Conservation (phyloP, 257 asterid genomes). For the Solanum corneliomulleri region DNA sequence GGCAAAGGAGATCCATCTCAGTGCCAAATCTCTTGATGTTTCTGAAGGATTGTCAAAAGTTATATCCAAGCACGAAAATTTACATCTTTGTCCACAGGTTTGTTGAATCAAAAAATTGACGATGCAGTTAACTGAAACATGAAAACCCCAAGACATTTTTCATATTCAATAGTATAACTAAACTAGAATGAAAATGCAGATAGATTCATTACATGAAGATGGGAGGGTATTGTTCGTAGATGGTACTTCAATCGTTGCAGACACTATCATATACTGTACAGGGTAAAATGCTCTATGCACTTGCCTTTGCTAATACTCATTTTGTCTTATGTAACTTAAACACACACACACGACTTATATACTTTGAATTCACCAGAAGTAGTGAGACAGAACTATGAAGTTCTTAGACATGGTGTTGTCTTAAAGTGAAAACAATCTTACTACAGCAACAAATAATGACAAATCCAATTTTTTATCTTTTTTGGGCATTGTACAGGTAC, state of each 20-base stretch:
- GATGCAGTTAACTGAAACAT: background rate
- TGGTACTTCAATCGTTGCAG: conserved; percentile 49
- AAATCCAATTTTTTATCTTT: background rate
- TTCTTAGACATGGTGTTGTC: background rate
- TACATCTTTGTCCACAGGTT: conserved; percentile 66
- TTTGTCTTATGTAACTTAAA: background rate
- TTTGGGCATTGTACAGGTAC: conserved; percentile 32
- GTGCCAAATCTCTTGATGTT: conserved; percentile 35
- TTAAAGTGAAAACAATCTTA: conserved; percentile 1
- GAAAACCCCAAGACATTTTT: background rate
- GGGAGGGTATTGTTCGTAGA: conserved; percentile 59
- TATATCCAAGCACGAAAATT: conserved; percentile 41
- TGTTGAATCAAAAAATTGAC: background rate
- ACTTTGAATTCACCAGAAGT: background rate
- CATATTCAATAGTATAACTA: background rate
- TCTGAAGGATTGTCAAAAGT: conserved; percentile 62
- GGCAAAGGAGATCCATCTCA: conserved; percentile 70
- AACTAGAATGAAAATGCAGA: conserved; percentile 28
- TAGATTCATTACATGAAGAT: conserved; percentile 62
- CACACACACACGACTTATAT: background rate
- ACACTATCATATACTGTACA: conserved; percentile 76
- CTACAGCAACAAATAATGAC: background rate
- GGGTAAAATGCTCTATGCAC: conserved; percentile 33
- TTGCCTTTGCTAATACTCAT: background rate
- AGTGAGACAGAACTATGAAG: background rate